These are phyloP conservation scores for Raphanus raphanistrum DNA, from an alignment of 345 rosid genomes.

Conservation along the genomic window DNA sequence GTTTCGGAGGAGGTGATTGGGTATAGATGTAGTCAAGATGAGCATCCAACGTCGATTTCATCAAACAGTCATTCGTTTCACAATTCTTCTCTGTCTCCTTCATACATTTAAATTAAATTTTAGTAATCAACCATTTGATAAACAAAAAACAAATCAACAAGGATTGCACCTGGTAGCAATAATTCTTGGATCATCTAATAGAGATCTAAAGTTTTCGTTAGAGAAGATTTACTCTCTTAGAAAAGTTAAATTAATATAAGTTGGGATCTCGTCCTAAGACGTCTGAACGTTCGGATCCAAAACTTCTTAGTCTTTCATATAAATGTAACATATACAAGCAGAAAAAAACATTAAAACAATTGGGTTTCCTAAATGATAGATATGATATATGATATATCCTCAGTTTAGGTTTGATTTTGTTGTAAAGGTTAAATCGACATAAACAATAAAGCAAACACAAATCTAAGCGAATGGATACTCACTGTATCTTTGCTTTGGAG, in stretches of 20 bases:
- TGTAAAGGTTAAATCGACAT: neutral
- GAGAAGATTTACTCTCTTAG: no score
- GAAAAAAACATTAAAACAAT: neutral
- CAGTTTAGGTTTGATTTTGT: neutral
- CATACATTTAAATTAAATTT: neutral
- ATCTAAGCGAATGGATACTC: neutral
- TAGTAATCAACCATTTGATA: neutral
- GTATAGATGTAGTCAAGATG: constrained; percentile 33
- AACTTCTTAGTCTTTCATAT: no score
- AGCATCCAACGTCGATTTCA: constrained; percentile 23
- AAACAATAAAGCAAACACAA: neutral
- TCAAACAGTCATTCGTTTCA: constrained; percentile 31
- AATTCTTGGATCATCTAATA: no score
- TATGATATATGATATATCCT: neutral
- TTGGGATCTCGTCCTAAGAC: no score
- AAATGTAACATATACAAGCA: neutral
- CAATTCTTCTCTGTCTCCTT: constrained; percentile 17
- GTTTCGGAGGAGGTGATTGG: neutral
- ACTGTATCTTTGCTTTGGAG: constrained; percentile 18
- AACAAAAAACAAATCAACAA: neutral
- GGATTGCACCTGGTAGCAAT: no score
- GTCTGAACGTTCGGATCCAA: no score
- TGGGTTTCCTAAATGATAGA: neutral
- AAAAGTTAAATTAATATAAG: no score
- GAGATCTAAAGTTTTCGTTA: no score